Conservation (phyloP, 179 eudicot genomes). For the Nepenthes alata region DNA sequence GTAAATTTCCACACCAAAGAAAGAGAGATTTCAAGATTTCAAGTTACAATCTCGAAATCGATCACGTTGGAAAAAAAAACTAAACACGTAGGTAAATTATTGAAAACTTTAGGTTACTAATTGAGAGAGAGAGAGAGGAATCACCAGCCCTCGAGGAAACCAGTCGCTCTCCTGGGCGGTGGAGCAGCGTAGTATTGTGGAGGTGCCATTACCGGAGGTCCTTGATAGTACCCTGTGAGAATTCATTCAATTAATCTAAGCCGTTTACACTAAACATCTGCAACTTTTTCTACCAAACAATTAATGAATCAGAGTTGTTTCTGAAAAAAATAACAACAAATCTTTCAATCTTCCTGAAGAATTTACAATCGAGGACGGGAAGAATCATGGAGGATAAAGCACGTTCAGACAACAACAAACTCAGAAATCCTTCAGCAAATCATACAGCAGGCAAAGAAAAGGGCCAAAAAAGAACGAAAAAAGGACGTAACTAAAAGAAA, state of each 20-base stretch:
- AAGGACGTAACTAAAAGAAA: background rate
- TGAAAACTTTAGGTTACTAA: background rate
- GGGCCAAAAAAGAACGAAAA: background rate
- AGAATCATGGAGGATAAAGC: no score
- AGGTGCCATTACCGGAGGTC: slow-evolving; percentile 81
- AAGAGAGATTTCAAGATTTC: background rate
- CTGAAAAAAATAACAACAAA: no score
- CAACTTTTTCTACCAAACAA: no score
- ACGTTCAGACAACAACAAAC: no score
- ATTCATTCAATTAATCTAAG: background rate
- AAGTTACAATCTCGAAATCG: background rate
- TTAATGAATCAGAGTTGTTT: no score
- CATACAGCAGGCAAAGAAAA: no score
- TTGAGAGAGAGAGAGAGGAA: background rate
- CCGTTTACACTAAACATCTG: background rate
- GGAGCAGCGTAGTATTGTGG: slow-evolving; percentile 55
- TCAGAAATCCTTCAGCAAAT: no score
- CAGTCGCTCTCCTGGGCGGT: slow-evolving; percentile 34
- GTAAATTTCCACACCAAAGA: background rate
- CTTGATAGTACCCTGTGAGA: slow-evolving; percentile 51
- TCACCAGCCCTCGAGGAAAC: slow-evolving; percentile 73
- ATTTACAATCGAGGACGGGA: no score
- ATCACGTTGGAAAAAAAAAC: background rate
- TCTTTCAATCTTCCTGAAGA: no score
- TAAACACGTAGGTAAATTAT: no score